These are phyloP conservation scores for Candida morakotiae DNA, from an alignment of 805 yeast genomes.

Conservation along the genomic window DNA sequence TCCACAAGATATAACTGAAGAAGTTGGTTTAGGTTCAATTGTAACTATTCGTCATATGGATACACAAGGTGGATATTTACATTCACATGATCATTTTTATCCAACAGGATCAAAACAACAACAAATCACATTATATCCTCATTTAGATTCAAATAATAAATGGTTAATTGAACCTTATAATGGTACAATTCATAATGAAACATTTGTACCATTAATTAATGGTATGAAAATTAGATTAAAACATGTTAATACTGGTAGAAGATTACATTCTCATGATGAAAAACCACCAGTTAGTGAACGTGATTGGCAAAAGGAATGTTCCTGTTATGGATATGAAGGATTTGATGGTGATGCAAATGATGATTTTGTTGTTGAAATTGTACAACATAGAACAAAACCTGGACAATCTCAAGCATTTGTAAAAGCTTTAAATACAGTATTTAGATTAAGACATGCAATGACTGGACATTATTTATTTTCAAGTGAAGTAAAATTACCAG, in stretches of 20 bases:
- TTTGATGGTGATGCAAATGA: conserved; percentile 83
- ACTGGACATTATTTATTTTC: conserved; percentile 74
- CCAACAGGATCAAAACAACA: conserved; percentile 83
- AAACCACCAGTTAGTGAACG: conserved; percentile 71
- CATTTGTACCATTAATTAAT: conserved; percentile 59
- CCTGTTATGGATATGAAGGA: conserved; percentile 72
- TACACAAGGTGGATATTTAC: conserved; percentile 77
- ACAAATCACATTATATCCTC: conserved; percentile 78
- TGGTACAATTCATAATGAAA: conserved; percentile 49
- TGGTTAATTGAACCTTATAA: conserved; percentile 71
- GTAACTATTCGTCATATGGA: conserved; percentile 65
- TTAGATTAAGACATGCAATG: conserved; percentile 76
- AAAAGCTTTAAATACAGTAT: conserved; percentile 64
- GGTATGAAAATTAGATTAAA: conserved; percentile 68
- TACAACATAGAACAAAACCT: conserved; percentile 44
- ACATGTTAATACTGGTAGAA: conserved; percentile 54
- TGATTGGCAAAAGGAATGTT: conserved; percentile 84
- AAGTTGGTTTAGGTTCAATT: conserved; percentile 69
- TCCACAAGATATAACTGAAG: conserved; percentile 55
- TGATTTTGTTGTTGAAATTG: conserved; percentile 75
- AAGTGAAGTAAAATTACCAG: conserved; percentile 70
- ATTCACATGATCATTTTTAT: conserved; percentile 69
- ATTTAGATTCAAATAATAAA: conserved; percentile 67
- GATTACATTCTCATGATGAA: conserved; percentile 81
- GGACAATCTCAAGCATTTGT: conserved; percentile 53